Base-by-base conservation (phyloP, 305 asterid genomes). In the Stenogyne calaminthoides region DNA sequence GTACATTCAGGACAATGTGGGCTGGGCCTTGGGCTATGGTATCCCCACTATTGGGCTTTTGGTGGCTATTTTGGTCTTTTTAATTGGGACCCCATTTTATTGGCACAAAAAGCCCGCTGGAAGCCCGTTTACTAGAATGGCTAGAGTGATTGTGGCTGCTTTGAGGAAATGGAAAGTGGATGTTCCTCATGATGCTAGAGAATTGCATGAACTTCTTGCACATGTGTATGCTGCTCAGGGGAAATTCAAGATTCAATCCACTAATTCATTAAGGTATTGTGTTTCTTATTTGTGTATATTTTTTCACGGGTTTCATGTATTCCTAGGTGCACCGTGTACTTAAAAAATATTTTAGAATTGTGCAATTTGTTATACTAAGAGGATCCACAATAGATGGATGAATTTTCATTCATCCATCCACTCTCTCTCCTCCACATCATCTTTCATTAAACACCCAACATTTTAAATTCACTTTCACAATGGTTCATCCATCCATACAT, bases 1-100 rank as follows among this genome's bases (percentile, higher is more conserved):
- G 2, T 89, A 84, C 71, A 82, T 87, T 34, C 95, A 89, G 74
- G 95, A 89, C 69, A 89, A 89, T 66, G 88, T 89, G 47, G 90
- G 92, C 0, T 89, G 95, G 95, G 64, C 87, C 5, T 80, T 85
- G 62, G 92, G 95, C 15, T 89, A 87, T 73, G 92, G 92, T 36
- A 82, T 89, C 27, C 95, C 92, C 9, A 85, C 92, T 1, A 3
- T 61, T n/a, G 92, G 95, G 20, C 86, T 89, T 12, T 87, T 76
- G 0, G 42, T 89, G 0, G 80, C 89, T 0, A 84, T 89, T 9
- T 0, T 71, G 5, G 71, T 89, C 40, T 89, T 89, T 57, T 64
- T 85, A 68, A 27, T 77, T 10, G 96, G 96, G 22, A 77, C 95
- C 7, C 83, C 83, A 0, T 83, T 84, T 63, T 87, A 89, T 58